phyloP scores from a whole-genome alignment of 1,139 yeast genomes.

The Eremothecium sinecaudum region DNA sequence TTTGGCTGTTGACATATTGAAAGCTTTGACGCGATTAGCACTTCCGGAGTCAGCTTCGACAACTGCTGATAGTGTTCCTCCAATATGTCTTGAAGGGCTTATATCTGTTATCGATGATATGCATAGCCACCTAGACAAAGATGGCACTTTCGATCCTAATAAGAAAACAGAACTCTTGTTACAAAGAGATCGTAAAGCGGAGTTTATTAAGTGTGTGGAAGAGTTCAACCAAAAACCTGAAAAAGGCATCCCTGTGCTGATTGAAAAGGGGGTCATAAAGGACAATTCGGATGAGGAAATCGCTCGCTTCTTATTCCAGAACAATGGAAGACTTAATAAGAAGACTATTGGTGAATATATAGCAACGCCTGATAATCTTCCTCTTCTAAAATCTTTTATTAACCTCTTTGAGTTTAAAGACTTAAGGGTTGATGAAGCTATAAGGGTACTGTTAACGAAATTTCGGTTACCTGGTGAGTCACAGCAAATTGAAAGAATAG shows the following conservation, averaged over 20 bases:
- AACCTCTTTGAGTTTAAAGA: constrained; percentile 63
- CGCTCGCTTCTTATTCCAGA: constrained; percentile 67
- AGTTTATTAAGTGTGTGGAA: constrained; percentile 66
- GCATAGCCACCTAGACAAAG: constrained; percentile 43
- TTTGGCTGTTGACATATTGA: constrained; percentile 58
- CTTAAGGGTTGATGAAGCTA: constrained; percentile 85
- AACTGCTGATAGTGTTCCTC: constrained; percentile 85
- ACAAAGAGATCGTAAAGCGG: constrained; percentile 52
- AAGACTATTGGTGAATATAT: constrained; percentile 77
- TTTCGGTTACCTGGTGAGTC: constrained; percentile 97
- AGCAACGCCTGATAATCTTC: constrained; percentile 63
- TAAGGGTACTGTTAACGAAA: constrained; percentile 68
- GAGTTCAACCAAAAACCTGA: constrained; percentile 70
- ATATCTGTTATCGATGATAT: constrained; percentile 62
- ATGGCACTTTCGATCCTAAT: constrained; percentile 16
- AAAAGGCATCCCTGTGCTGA: constrained; percentile 57
- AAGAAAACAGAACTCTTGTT: constrained; percentile 18
- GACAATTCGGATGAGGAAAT: constrained; percentile 51
- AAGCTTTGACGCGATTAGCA: constrained; percentile 64
- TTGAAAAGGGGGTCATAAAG: constrained; percentile 54
- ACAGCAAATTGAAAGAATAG: constrained; percentile 87
- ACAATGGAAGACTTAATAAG: constrained; percentile 76
- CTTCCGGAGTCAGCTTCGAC: constrained; percentile 68
- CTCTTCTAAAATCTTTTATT: constrained; percentile 57
- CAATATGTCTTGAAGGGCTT: constrained; percentile 83